phyloP scores from a whole-genome alignment of 2,329 filamentous ascomycete species.

The Alternaria dauci region DNA sequence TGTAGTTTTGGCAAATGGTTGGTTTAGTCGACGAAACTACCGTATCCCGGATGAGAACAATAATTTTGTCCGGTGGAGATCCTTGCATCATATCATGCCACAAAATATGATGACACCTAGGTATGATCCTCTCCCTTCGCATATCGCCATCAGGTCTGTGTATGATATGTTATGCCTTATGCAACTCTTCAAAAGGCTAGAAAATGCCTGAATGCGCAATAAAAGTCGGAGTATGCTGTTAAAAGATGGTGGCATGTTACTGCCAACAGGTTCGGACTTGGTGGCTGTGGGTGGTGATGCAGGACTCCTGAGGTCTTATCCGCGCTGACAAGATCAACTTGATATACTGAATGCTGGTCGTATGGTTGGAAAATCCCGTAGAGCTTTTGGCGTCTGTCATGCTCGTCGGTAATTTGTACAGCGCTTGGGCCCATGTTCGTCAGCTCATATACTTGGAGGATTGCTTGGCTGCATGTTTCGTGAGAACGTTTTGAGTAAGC shows the following conservation, averaged over 20 bases:
- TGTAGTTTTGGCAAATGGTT: not conserved
- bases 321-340: not conserved
- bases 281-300: not conserved
- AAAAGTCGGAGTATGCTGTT: not conserved
- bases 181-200: not conserved
- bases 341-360: not conserved
- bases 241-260: not conserved
- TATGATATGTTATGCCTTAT: not conserved
- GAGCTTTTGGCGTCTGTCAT: not conserved
- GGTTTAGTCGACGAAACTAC: not conserved
- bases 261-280: not conserved
- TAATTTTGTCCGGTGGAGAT: not conserved
- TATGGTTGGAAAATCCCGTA: not conserved
- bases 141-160: not conserved
- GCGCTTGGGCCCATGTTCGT: not conserved
- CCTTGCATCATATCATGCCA: not conserved
- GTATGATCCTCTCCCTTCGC: not conserved
- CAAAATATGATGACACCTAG: not conserved
- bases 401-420: not conserved
- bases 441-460: not conserved
- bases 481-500: not conserved
- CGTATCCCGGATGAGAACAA: not conserved
- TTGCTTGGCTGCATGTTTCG: not conserved
- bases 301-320: not conserved
- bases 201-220: not conserved